A percentile compares a stretch with the other conserved stretches of the same genome.
phyloP scores from a whole-genome alignment of 2,329 filamentous ascomycete species.

The Plectosphaerella cucumerina region DNA sequence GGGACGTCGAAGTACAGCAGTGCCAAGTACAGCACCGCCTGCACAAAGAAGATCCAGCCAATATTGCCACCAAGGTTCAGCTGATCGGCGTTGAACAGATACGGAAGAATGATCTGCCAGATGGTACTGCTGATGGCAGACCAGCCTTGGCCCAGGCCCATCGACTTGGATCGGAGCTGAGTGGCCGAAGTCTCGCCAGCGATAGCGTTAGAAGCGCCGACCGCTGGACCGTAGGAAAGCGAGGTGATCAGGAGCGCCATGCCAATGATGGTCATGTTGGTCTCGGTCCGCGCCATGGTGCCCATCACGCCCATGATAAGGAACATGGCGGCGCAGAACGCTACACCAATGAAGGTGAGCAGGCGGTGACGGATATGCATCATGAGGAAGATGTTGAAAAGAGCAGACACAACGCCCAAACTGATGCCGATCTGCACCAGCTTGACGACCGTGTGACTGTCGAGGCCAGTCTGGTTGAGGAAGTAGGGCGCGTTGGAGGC shows the following conservation, averaged over 20 bases:
- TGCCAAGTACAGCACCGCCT: constrained; percentile 18
- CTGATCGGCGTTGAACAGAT: constrained; percentile 23
- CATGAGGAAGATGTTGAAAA: constrained; percentile 16
- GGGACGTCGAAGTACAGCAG: constrained; percentile 23
- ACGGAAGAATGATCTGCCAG: constrained; percentile 18
- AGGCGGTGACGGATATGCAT: constrained; percentile 14
- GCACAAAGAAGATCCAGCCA: constrained; percentile 32
- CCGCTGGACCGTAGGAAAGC: constrained; percentile 14
- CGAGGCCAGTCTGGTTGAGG: constrained; percentile 16
- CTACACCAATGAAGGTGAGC: constrained; percentile 15
- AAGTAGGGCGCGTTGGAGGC: constrained; percentile 19
- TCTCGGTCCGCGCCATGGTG: constrained; percentile 9
- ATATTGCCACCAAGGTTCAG: constrained; percentile 34
- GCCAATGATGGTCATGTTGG: constrained; percentile 13
- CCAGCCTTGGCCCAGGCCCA: constrained; percentile 8
- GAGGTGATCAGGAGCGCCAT: constrained; percentile 14
- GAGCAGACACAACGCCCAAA: constrained; percentile 12
- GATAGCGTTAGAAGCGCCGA: constrained; percentile 13
- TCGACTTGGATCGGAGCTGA: constrained; percentile 9
- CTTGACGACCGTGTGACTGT: constrained; percentile 13
- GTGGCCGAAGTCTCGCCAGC: constrained; percentile 10
- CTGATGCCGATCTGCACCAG: constrained; percentile 15
- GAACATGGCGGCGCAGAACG: constrained; percentile 13
- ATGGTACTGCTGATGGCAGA: constrained; percentile 9
- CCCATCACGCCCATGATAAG: constrained; percentile 16